Conservation (phyloP, 225 moss, liverwort and hornwort species). For the Neckera pumila region DNA sequence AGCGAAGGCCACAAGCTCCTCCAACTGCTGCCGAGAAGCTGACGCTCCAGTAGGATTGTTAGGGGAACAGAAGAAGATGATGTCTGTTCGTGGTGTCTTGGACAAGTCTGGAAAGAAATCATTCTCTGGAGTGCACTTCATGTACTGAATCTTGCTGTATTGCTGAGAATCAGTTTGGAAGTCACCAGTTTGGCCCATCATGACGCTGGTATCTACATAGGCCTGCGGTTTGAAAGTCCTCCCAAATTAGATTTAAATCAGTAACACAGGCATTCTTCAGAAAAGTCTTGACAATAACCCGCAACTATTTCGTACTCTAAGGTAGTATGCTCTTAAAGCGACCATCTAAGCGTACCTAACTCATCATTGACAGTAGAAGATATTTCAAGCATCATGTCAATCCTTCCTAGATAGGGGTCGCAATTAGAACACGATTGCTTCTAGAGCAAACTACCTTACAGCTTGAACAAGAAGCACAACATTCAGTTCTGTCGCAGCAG, state of each 20-base stretch:
- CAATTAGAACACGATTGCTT: no score
- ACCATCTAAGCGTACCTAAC: no score
- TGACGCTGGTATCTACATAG: constrained; percentile 93
- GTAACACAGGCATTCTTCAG: background rate
- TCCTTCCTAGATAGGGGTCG: no score
- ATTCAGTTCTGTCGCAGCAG: background rate
- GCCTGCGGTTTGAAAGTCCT: constrained; percentile 27
- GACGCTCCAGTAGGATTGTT: constrained; percentile 96
- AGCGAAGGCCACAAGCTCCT: constrained; percentile 77
- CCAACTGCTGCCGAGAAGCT: constrained; percentile 70
- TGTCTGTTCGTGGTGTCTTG: constrained; percentile 55
- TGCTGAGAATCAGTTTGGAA: constrained; percentile 66
- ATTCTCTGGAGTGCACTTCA: constrained; percentile 91
- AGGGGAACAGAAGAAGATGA: constrained; percentile 97
- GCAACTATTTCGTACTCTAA: background rate
- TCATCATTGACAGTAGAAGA: no score
- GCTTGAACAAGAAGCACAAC: background rate
- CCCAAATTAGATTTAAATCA: background rate
- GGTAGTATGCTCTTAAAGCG: no score
- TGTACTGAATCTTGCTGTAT: constrained; percentile 77
- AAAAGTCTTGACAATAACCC: background rate
- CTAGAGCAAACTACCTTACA: no score
- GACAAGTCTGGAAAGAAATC: constrained; percentile 86
- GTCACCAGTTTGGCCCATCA: constrained; percentile 96
- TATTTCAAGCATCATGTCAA: no score